A percentile compares a stretch with the other conserved stretches of the same genome.
These are phyloP conservation scores for Talaromyces pinophilus DNA, from an alignment of 2,329 filamentous ascomycete genomes.

Conservation along the genomic window DNA sequence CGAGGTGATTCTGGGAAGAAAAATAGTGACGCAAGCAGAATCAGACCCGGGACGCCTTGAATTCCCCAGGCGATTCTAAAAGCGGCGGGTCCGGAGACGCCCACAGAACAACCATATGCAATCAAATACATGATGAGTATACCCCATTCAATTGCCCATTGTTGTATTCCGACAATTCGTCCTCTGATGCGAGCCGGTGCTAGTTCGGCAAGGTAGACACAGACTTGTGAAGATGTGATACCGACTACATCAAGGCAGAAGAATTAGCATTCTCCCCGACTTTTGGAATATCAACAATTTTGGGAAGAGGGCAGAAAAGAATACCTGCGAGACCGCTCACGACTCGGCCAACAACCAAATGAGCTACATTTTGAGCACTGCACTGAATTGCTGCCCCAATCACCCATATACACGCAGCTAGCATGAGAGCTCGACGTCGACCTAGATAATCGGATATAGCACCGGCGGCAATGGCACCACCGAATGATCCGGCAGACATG, in stretches of 20 bases:
- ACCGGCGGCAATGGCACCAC: constrained; percentile 56
- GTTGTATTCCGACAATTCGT: constrained; percentile 47
- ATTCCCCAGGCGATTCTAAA: constrained; percentile 65
- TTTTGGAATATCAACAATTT: not conserved
- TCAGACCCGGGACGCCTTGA: constrained; percentile 60
- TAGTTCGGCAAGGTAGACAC: constrained; percentile 49
- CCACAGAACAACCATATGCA: constrained; percentile 41
- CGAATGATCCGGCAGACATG: constrained; percentile 71
- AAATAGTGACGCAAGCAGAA: constrained; percentile 56
- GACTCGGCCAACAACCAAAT: constrained; percentile 53
- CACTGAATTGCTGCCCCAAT: constrained; percentile 39
- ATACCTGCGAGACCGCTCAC: constrained; percentile 41
- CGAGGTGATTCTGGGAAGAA: constrained; percentile 64
- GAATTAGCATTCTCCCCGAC: not conserved
- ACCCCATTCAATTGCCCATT: constrained; percentile 49
- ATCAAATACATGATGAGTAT: constrained; percentile 50
- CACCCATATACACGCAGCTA: constrained; percentile 37
- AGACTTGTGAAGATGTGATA: constrained; percentile 48
- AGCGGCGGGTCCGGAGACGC: constrained; percentile 43
- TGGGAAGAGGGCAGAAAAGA: not conserved
- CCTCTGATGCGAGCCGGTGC: constrained; percentile 46
- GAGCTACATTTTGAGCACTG: constrained; percentile 35
- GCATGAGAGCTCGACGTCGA: constrained; percentile 45
- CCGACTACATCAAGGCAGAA: constrained; percentile 36
- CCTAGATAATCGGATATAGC: constrained; percentile 40